Base-by-base conservation (phyloP, 371 early-diverging fungal genomes). In the Mortierella polycephala region DNA sequence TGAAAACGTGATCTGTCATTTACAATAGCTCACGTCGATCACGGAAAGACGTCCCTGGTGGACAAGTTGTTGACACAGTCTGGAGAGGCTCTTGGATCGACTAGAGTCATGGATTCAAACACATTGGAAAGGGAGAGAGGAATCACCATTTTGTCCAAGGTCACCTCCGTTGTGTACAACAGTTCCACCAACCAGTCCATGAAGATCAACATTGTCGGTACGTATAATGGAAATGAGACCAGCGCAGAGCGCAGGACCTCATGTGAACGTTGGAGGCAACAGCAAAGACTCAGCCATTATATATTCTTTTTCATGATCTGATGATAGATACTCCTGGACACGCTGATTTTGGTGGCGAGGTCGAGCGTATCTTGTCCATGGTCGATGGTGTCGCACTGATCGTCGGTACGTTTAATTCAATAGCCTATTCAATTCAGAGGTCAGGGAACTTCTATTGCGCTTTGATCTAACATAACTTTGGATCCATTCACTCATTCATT, bases 21-120 rank as follows among this genome's bases (percentile, higher is more conserved):
- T n/a, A 46, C 41, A 39, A 62, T 81, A 75, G 98, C 98, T 8
- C 98, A 98, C 81, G 97, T 98, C 47, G 99, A 98, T 83, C 97
- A 97, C 67, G 98, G 99, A 62, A 99, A 99, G 84, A 99, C 99
- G 1, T 99, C 99, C 5, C 85, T 99, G 12, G 95, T 98, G n/a
- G 99, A 99, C 82, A 93, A 95, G 57, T 84, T 99, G 23, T 83
- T 99, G 40, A 94, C 99, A 8, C 85, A 84, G 61, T 76, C 81
- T 7, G 83, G 83, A 70, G 77, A 76, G 64, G 71, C 77, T 13
- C 58, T 76, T 6, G 77, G 77, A 67, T 67, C 77, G 16, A 73
- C 83, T 14, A 86, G 93, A 13, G 91, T 93, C 23, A 94, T 96
- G 93, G 96, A 96, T 82, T 91, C 91, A 8, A 90, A 93, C 72